These are phyloP conservation scores for Aspergillus niger DNA, from an alignment of 2,329 filamentous ascomycete genomes.

Conservation along the genomic window DNA sequence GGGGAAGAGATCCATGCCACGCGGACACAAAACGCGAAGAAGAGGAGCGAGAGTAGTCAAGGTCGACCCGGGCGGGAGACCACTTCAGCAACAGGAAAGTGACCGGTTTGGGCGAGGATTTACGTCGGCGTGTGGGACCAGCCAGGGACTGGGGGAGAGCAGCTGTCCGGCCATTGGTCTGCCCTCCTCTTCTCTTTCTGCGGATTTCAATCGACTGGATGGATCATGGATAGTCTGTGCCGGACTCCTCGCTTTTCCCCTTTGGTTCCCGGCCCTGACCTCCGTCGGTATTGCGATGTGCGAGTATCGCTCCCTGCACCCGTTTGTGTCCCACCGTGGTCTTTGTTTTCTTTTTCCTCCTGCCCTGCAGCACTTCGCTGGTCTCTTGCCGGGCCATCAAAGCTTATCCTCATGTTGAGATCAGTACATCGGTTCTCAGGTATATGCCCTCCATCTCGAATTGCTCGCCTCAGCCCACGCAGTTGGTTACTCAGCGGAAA, in stretches of 20 bases:
- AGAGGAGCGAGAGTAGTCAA: not conserved
- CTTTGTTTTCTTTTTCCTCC: not conserved
- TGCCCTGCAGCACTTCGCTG: not conserved
- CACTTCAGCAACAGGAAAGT: not conserved
- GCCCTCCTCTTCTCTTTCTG: not conserved
- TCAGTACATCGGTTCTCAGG: not conserved
- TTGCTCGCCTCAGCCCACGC: not conserved
- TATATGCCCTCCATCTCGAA: not conserved
- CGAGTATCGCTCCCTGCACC: not conserved
- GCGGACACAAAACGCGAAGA: conserved; percentile 2
- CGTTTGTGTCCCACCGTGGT: not conserved
- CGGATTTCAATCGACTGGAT: not conserved
- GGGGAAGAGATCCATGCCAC: conserved; percentile 2
- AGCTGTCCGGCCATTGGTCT: not conserved
- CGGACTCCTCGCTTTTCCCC: not conserved
- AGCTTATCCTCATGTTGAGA: no score
- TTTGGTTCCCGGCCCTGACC: not conserved
- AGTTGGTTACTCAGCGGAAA: not conserved
- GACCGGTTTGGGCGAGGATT: not conserved
- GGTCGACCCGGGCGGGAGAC: not conserved
- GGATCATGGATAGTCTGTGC: no score
- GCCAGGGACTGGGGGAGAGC: conserved; percentile 5
- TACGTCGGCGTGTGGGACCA: conserved; percentile 2
- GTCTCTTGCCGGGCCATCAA: not conserved
- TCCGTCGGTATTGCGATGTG: not conserved